Conservation (phyloP, 129 eudicot genomes). For the Gnaphalium uliginosum region DNA sequence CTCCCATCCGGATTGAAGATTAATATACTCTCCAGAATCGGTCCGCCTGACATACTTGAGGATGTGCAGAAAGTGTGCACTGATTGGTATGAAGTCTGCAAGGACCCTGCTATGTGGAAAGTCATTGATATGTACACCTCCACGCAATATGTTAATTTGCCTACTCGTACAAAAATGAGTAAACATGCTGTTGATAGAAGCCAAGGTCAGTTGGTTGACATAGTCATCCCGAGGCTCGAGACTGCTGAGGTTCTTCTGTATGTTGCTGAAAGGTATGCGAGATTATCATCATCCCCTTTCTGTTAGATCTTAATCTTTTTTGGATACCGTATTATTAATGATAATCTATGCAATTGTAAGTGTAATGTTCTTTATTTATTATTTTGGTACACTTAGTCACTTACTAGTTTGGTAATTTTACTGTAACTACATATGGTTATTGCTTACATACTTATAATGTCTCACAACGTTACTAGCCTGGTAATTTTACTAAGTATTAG, state of each 20-base stretch:
- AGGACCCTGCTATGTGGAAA: constrained; percentile 18
- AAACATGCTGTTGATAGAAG: constrained; percentile 16
- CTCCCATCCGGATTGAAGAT: neutral
- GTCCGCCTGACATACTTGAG: constrained; percentile 3
- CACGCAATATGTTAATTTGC: neutral
- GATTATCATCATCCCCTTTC: neutral
- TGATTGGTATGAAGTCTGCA: constrained; percentile 8
- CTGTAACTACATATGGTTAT: too few species aligned
- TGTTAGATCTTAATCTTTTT: neutral
- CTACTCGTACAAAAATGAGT: neutral
- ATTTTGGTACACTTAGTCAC: too few species aligned
- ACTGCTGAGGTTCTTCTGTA: neutral
- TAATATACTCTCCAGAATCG: neutral
- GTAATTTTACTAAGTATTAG: too few species aligned
- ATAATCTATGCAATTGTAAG: neutral
- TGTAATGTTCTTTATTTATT: neutral
- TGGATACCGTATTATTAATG: neutral
- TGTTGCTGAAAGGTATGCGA: constrained; percentile 12
- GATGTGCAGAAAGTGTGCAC: constrained; percentile 13
- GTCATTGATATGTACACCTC: neutral
- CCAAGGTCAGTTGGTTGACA: constrained; percentile 13
- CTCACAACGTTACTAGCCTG: too few species aligned
- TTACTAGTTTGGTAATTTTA: neutral
- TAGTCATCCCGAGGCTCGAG: neutral
- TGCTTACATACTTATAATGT: too few species aligned